Base-by-base conservation (phyloP, 2,329 filamentous ascomycete species). In the Diplodia mutila region DNA sequence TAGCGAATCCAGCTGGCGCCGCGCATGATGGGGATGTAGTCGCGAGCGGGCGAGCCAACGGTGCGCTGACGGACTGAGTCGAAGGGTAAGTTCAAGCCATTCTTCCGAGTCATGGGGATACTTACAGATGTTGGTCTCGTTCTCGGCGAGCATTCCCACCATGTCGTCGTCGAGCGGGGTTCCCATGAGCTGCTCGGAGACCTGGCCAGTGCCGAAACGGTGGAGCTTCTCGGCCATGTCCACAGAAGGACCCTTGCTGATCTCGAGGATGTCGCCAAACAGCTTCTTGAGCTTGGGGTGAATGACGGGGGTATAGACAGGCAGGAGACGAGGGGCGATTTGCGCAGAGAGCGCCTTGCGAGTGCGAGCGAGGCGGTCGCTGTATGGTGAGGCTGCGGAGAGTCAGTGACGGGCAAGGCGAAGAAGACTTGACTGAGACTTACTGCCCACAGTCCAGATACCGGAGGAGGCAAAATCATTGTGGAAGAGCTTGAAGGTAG, bases 61-160 rank as follows among this genome's bases (percentile, higher is more conserved):
- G 69, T 69, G 27, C 69, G 69, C 39, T 70, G 69, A 51, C 69
- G 69, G 68, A 70, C 69, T 70, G 64, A 14, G 46, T 53, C 7
- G 23, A 4, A 53, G 23, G 1, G 29, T 53, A 14, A 53, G 51
- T 53, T 32, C 18, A 53, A 5, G 51, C 23, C 25, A 16, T 53
- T 53, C 25, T 18, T 21, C 5, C 29, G n/a, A 23, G 52, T 11
- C 11, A 42, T 25, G 8, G n/a, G 48, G n/a, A 12, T 57, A 61
- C 69, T 70, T 49, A 70, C 69, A 70, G 46, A 70, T 70, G 39
- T 70, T 70, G 18, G 69, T 70, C 52, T 70, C 69, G 54, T 70
- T 70, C 25, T 67, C 65, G 34, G 69, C 68, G n/a, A 70, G 69
- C 68, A 69, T 67, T 64, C 65, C 69, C 25, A 70, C 69, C 52